Conservation (phyloP, 2,329 filamentous ascomycete genomes). For the Aspergillus pseudoterreus region DNA sequence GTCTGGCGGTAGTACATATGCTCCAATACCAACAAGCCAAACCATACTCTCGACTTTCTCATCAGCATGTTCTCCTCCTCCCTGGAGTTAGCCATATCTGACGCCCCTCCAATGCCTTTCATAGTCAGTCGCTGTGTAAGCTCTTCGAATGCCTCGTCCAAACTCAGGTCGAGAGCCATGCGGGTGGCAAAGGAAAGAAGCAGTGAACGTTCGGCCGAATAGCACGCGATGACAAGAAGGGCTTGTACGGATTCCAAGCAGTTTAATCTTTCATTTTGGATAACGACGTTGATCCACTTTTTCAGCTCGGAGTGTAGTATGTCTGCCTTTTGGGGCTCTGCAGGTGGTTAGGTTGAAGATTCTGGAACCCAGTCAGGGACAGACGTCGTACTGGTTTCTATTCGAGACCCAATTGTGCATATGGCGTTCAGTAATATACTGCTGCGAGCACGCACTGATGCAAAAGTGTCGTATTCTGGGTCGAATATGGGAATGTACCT, state of each 20-base stretch:
- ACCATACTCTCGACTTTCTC: conserved; percentile 48
- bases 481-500: conserved; percentile 51
- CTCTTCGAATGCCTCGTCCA: conserved; percentile 44
- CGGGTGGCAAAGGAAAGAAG: conserved; percentile 49
- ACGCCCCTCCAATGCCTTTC: conserved; percentile 17
- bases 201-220: conserved; percentile 50
- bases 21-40: conserved; percentile 51
- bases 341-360: not conserved
- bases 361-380: too few species aligned
- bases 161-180: conserved; percentile 48
- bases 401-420: conserved; percentile 51
- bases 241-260: conserved; percentile 51
- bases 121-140: conserved; percentile 28
- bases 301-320: conserved; percentile 45
- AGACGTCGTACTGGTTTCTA: conserved; percentile 26
- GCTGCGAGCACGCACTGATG: conserved; percentile 46
- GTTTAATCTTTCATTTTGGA: conserved; percentile 37
- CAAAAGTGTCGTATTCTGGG: conserved; percentile 43
- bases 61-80: conserved; percentile 35
- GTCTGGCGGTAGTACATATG: conserved; percentile 36
- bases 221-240: conserved; percentile 50
- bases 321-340: conserved; percentile 35
- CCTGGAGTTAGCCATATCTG: conserved; percentile 11
- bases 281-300: conserved; percentile 44
- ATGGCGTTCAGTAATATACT: conserved; percentile 51